Base-by-base conservation (phyloP, 2,329 filamentous ascomycete genomes). In the Stachybotrys echinatus region DNA sequence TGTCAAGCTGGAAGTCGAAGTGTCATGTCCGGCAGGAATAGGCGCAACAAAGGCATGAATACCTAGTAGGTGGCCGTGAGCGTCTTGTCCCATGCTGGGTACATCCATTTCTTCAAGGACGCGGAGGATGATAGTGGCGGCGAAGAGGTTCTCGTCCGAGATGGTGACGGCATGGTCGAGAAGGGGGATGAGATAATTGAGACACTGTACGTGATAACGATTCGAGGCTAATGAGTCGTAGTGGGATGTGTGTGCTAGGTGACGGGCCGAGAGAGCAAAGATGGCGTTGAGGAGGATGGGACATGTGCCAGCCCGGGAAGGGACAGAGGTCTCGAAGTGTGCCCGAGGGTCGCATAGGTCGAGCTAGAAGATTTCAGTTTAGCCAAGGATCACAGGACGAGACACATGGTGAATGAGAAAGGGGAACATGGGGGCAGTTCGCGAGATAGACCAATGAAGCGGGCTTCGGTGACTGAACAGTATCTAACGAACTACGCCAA, bases 241-340 rank as follows among this genome's bases (percentile, higher is more conserved):
- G 79, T 27, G 78, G 69, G 2, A 51, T 51, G 40, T 52, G 52
- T 18, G 59, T 51, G 44, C 73, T 77, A 82, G 62, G 56, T 83
- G 80, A 37, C 78, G 69, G 3, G 79, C 75, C 0, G 80, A 74
- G 4, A 82, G 67, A 2, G 80, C 79, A 40, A 81, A 72, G 22
- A 83, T 80, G 20, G 80, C 79, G 49, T 81, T 80, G 12, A 81
- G 66, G 4, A 84, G 67, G 3, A 76, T 74, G 1, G 74, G 74
- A 48, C 73, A 80, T 2, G 64, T 70, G 12, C 70, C 71, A 4
- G 80, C 77, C 19, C 75, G 68, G 48, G 75, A 70, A 0, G 80
- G 80, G 0, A 83, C 79, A 6, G 77, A 65, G 0, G 72, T 67
- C 49, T 76, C 74, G 55, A 84, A 84, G 51, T 80, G 77, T 18